phyloP scores from a whole-genome alignment of 106 monocot species.

The Allium sativum region DNA sequence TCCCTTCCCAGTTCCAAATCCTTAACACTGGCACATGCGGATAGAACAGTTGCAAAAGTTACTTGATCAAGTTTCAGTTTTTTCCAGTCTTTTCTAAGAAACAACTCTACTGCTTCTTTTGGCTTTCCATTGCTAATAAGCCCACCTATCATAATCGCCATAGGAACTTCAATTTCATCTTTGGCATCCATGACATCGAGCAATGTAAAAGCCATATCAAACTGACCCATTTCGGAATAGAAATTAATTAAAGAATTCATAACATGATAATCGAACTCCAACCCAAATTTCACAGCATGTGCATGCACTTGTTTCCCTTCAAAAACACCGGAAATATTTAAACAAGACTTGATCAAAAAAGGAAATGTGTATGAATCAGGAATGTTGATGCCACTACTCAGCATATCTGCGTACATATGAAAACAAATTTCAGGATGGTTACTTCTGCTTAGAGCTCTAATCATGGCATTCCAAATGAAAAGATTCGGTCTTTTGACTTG shows the following conservation, averaged over 20 bases:
- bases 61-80: slow-evolving; percentile 29
- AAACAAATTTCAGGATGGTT: slow-evolving; percentile 9
- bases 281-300: slow-evolving; percentile 34
- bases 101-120: slow-evolving; percentile 43
- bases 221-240: slow-evolving; percentile 18
- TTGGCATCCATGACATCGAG: slow-evolving; percentile 39
- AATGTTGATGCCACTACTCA: not conserved
- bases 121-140: slow-evolving; percentile 21
- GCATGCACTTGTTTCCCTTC: slow-evolving; percentile 37
- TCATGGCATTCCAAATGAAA: slow-evolving; percentile 27
- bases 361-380: slow-evolving; percentile 41
- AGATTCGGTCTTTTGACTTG: slow-evolving; percentile 8
- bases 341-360: slow-evolving; percentile 26
- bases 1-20: slow-evolving; percentile 34
- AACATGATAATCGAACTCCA: slow-evolving; percentile 23
- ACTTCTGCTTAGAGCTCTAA: slow-evolving; percentile 13
- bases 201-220: slow-evolving; percentile 13
- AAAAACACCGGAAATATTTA: not conserved
- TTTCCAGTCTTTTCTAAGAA: slow-evolving; percentile 35
- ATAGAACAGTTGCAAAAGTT: slow-evolving; percentile 37
- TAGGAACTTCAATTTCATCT: slow-evolving; percentile 21
- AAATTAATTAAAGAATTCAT: slow-evolving; percentile 38
- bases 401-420: slow-evolving; percentile 14
- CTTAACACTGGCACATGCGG: slow-evolving; percentile 34
- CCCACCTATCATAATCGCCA: slow-evolving; percentile 50